A percentile compares a stretch with the other conserved stretches of the same genome.
Evolutionary conservation across 2,329 filamentous ascomycete genomes (phyloP).

Genomic region (Hymenoscyphus fraxineus): DNA sequence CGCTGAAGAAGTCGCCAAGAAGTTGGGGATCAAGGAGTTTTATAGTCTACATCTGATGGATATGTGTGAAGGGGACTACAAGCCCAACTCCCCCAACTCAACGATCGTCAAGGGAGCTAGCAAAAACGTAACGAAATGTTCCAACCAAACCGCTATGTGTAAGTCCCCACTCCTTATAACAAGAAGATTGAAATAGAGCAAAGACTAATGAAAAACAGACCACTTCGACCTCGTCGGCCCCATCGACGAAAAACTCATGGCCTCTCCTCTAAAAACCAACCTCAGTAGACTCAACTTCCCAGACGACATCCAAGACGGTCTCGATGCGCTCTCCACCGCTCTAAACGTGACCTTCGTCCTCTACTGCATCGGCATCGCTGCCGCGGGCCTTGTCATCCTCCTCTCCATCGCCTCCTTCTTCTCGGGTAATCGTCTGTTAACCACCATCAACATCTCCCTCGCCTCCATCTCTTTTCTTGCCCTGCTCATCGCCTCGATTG

Average conservation of each 20-base stretch:
- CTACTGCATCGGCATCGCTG: conserved; percentile 54
- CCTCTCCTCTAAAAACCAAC: conserved; percentile 40
- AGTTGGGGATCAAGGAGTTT: conserved; percentile 55
- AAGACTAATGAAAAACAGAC: conserved; percentile 25
- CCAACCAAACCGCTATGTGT: conserved; percentile 49
- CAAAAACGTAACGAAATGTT: conserved; percentile 53
- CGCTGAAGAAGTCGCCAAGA: conserved; percentile 40
- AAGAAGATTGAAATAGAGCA: neutral
- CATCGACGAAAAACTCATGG: conserved; percentile 46
- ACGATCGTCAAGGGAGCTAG: conserved; percentile 34
- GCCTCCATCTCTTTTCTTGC: conserved; percentile 46
- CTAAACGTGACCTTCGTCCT: conserved; percentile 53
- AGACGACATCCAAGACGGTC: conserved; percentile 48
- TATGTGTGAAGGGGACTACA: conserved; percentile 50
- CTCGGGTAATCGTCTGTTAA: conserved; percentile 41
- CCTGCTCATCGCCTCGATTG: conserved; percentile 70
- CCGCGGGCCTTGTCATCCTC: conserved; percentile 49
- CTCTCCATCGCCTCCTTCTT: conserved; percentile 44
- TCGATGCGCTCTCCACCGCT: conserved; percentile 47
- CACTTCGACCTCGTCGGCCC: conserved; percentile 51
- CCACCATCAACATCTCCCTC: conserved; percentile 47
- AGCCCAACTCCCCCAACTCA: conserved; percentile 34
- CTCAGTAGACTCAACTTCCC: conserved; percentile 55
- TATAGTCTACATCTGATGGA: conserved; percentile 59
- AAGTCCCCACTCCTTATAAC: conserved; percentile 16